These are phyloP conservation scores for Fusarium neocosmosporiellum DNA, from an alignment of 2,329 filamentous ascomycete genomes.

Conservation along the genomic window DNA sequence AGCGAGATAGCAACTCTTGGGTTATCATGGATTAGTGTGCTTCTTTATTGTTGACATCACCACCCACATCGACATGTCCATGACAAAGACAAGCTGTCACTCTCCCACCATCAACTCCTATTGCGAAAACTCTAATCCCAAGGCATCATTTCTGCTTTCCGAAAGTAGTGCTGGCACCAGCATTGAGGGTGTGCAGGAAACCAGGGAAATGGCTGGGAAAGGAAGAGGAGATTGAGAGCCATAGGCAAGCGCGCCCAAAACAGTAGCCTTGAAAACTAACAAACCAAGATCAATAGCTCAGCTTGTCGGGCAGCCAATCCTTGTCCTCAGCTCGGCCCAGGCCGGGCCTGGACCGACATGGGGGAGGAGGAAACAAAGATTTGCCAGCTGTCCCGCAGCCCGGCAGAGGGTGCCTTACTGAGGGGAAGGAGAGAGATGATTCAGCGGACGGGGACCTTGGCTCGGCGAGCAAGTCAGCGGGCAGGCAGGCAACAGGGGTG, in stretches of 20 bases:
- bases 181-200: background rate
- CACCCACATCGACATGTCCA: background rate
- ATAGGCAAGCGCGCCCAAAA: background rate
- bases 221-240: background rate
- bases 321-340: conserved; percentile 31
- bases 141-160: conserved; percentile 11
- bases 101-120: conserved; percentile 7
- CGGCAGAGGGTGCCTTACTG: background rate
- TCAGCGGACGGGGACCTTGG: background rate
- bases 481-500: conserved; percentile 1
- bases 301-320: conserved; percentile 5
- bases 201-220: conserved; percentile 5
- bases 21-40: conserved; percentile 1
- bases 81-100: background rate
- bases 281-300: conserved; percentile 23
- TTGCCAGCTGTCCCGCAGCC: background rate
- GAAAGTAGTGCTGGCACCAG: background rate
- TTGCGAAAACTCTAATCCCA: background rate
- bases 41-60: conserved; percentile 24
- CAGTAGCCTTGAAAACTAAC: conserved; percentile 21
- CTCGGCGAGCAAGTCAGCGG: background rate
- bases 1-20: background rate
- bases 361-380: conserved; percentile 1
- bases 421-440: background rate
- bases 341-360: conserved; percentile 16